phyloP scores from a whole-genome alignment of 2,329 filamentous ascomycete species.

The Ceratocystis cubensis region DNA sequence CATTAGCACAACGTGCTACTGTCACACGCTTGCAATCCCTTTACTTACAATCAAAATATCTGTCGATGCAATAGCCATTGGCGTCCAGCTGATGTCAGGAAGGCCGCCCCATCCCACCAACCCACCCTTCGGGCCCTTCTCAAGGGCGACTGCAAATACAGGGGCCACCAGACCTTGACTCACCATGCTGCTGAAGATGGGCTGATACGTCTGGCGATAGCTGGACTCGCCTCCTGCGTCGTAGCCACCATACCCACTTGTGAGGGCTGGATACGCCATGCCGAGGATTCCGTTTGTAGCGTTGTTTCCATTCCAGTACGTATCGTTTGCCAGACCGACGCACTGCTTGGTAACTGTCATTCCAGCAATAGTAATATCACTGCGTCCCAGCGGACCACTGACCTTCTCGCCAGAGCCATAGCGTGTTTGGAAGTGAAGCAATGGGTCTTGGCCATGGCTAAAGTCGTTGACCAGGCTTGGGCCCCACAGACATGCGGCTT shows the following conservation, averaged over 20 bases:
- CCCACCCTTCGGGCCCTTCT: constrained; percentile 36
- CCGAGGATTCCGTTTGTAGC: constrained; percentile 40
- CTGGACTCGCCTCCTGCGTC: constrained; percentile 7
- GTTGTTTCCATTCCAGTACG: constrained; percentile 42
- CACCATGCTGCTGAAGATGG: constrained; percentile 38
- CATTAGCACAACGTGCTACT: constrained; percentile 10
- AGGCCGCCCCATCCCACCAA: constrained; percentile 38
- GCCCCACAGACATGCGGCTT: constrained; percentile 33
- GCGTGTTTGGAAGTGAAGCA: constrained; percentile 35
- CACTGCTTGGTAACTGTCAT: constrained; percentile 35
- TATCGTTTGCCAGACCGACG: constrained; percentile 37
- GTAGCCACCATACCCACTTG: constrained; percentile 32
- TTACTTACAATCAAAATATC: constrained; percentile 36
- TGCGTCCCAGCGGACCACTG: constrained; percentile 36
- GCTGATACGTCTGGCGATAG: constrained; percentile 33
- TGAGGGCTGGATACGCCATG: constrained; percentile 39
- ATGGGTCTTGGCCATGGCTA: constrained; percentile 29
- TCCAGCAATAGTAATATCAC: constrained; percentile 36
- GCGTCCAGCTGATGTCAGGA: constrained; percentile 29
- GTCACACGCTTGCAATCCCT: background rate
- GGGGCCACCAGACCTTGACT: constrained; percentile 35
- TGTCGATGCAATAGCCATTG: constrained; percentile 27
- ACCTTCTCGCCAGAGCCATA: constrained; percentile 40
- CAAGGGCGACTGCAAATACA: constrained; percentile 37
- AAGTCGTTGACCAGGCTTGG: constrained; percentile 31